phyloP scores from a whole-genome alignment of 805 yeast species.

The Vanderwaltozyma tropicalis region DNA sequence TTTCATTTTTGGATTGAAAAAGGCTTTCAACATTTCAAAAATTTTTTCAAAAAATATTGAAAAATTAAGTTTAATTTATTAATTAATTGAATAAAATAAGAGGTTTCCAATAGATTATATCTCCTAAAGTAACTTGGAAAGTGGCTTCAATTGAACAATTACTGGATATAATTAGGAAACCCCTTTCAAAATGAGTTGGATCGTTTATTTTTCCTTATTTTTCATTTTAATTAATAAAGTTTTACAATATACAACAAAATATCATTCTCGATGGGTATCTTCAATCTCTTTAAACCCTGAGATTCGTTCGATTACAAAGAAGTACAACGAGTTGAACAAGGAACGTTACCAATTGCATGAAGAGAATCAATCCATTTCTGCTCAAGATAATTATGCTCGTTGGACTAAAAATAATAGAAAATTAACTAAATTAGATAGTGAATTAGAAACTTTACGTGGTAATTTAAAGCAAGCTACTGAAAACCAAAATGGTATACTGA shows the following conservation, averaged over 20 bases:
- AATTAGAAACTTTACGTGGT: slow-evolving; percentile 37
- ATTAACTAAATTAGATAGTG: slow-evolving; percentile 44
- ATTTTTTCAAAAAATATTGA: no score
- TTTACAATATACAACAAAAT: slow-evolving; percentile 15
- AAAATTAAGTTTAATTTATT: no score
- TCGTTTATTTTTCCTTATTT: slow-evolving; percentile 9
- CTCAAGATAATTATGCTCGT: slow-evolving; percentile 89
- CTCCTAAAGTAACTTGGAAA: no score
- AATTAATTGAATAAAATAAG: no score
- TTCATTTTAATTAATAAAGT: slow-evolving; percentile 15
- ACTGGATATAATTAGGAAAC: no score
- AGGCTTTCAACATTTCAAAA: no score
- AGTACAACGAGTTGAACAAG: slow-evolving; percentile 27
- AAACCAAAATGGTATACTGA: slow-evolving; percentile 7
- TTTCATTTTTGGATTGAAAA: no score
- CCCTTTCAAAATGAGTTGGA: slow-evolving; percentile 6
- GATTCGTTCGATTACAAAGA: slow-evolving; percentile 20
- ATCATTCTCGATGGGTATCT: slow-evolving; percentile 16
- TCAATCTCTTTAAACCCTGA: slow-evolving; percentile 6
- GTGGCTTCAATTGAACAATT: no score
- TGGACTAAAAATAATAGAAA: slow-evolving; percentile 89
- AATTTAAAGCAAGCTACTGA: slow-evolving; percentile 24
- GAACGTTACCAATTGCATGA: slow-evolving; percentile 40
- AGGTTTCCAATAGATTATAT: no score
- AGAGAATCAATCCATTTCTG: slow-evolving; percentile 53